A percentile compares a stretch with the other conserved stretches of the same genome.
phyloP scores from a whole-genome alignment of 2,329 filamentous ascomycete species.

The Raffaelea arxii region DNA sequence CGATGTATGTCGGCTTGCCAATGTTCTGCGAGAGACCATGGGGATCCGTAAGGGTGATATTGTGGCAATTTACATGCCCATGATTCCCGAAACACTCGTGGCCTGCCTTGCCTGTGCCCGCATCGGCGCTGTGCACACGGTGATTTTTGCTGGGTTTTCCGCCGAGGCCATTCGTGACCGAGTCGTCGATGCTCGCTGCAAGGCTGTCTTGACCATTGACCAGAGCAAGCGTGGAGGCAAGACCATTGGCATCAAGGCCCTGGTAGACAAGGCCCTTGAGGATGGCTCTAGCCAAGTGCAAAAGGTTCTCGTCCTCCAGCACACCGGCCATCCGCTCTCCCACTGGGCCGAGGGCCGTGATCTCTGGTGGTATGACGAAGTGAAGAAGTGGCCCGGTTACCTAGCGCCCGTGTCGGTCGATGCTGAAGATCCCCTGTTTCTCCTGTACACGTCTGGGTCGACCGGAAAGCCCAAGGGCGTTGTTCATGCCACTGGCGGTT shows the following conservation, averaged over 20 bases:
- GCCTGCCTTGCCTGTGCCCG: slow-evolving; percentile 84
- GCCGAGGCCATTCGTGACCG: slow-evolving; percentile 92
- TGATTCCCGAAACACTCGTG: slow-evolving; percentile 94
- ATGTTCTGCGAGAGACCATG: slow-evolving; percentile 86
- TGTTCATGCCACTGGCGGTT: slow-evolving; percentile 93
- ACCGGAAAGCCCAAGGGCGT: slow-evolving; percentile 99
- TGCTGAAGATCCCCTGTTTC: slow-evolving; percentile 92
- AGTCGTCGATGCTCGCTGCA: slow-evolving; percentile 81
- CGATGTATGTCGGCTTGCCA: slow-evolving; percentile 79
- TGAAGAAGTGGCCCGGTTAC: slow-evolving; percentile 92
- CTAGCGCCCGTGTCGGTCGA: slow-evolving; percentile 80
- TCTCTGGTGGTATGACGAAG: slow-evolving; percentile 97
- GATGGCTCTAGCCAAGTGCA: slow-evolving; percentile 86
- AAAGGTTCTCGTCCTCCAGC: slow-evolving; percentile 85
- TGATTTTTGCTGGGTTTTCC: slow-evolving; percentile 96
- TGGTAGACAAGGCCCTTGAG: slow-evolving; percentile 94
- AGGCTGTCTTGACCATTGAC: slow-evolving; percentile 92
- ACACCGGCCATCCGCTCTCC: slow-evolving; percentile 85
- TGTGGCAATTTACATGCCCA: slow-evolving; percentile 92
- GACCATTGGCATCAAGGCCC: slow-evolving; percentile 96
- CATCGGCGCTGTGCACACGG: slow-evolving; percentile 93
- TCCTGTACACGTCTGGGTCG: slow-evolving; percentile 95
- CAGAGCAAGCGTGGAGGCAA: slow-evolving; percentile 98
- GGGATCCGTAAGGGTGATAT: slow-evolving; percentile 96
- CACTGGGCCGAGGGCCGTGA: slow-evolving; percentile 86